Evolutionary conservation across 2,329 filamentous ascomycete genomes (phyloP).

Genomic region (Botrytis sinoallii): DNA sequence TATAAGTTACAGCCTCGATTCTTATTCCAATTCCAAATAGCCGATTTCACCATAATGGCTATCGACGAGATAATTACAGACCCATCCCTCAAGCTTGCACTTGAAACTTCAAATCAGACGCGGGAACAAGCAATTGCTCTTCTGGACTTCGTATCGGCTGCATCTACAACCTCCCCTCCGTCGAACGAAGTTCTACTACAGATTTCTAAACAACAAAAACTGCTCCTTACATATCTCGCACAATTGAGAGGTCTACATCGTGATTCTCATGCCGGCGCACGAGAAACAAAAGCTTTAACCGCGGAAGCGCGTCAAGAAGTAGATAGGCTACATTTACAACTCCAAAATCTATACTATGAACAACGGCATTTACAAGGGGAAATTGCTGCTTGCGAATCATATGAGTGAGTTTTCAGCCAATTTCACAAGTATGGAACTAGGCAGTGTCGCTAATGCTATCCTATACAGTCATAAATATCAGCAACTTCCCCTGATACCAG

Average conservation of each 20-base stretch:
- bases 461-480: conserved; percentile 74
- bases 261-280: conserved; percentile 73
- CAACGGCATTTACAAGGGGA: conserved; percentile 87
- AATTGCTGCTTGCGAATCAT: conserved; percentile 85
- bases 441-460: conserved; percentile 3
- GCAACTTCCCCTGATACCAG: conserved; percentile 77
- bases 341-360: conserved; percentile 97
- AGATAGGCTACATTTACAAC: conserved; percentile 82
- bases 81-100: conserved; percentile 61
- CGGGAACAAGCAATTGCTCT: conserved; percentile 68
- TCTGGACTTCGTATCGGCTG: conserved; percentile 59
- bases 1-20: not conserved
- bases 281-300: conserved; percentile 82
- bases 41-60: conserved; percentile 45
- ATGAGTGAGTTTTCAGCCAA: conserved; percentile 65
- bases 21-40: not conserved
- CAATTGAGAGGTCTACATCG: conserved; percentile 81
- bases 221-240: conserved; percentile 73
- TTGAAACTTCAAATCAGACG: conserved; percentile 70
- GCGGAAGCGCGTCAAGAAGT: conserved; percentile 87
- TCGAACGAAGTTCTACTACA: conserved; percentile 52
- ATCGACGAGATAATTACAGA: conserved; percentile 60
- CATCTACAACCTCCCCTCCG: conserved; percentile 44
- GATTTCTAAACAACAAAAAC: conserved; percentile 73
- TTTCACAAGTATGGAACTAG: not conserved